A percentile compares a stretch with the other conserved stretches of the same genome.
Conservation (phyloP, 2,329 filamentous ascomycete genomes). For the Dothideomycetes sp. region DNA sequence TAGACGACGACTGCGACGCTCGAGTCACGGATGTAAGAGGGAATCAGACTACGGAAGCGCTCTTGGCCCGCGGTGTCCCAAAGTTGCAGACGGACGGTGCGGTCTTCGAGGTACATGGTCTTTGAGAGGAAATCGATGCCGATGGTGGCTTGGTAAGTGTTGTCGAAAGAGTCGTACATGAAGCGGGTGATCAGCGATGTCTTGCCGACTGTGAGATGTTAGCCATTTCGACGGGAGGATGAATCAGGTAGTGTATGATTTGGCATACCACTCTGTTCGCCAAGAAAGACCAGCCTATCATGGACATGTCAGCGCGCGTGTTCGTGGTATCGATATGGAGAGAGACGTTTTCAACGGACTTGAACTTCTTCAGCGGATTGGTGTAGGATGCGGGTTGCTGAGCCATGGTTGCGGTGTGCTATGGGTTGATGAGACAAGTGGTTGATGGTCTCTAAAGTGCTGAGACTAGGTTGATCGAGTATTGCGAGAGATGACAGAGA, state of each 20-base stretch:
- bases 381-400: conserved; percentile 66
- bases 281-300: conserved; percentile 82
- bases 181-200: conserved; percentile 97
- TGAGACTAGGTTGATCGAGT: too few species aligned
- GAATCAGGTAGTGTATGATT: neutral
- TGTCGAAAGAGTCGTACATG: conserved; percentile 99
- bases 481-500: too few species aligned
- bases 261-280: conserved; percentile 92
- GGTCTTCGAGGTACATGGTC: conserved; percentile 99
- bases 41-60: conserved; percentile 91
- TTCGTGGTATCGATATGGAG: neutral
- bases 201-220: conserved; percentile 77
- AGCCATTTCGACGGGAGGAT: too few species aligned
- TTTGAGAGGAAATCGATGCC: conserved; percentile 99
- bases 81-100: conserved; percentile 91
- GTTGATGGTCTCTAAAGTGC: too few species aligned
- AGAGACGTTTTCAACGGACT: conserved; percentile 51
- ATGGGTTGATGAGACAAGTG: too few species aligned
- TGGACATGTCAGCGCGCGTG: conserved; percentile 9
- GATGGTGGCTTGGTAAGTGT: conserved; percentile 98
- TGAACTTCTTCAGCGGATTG: conserved; percentile 99
- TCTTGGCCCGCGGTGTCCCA: conserved; percentile 99
- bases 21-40: conserved; percentile 96
- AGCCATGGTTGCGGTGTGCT: too few species aligned
- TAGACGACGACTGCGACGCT: conserved; percentile 98